Evolutionary conservation across 2,329 filamentous ascomycete genomes (phyloP).

Genomic region (Trichoderma citrinoviride): DNA sequence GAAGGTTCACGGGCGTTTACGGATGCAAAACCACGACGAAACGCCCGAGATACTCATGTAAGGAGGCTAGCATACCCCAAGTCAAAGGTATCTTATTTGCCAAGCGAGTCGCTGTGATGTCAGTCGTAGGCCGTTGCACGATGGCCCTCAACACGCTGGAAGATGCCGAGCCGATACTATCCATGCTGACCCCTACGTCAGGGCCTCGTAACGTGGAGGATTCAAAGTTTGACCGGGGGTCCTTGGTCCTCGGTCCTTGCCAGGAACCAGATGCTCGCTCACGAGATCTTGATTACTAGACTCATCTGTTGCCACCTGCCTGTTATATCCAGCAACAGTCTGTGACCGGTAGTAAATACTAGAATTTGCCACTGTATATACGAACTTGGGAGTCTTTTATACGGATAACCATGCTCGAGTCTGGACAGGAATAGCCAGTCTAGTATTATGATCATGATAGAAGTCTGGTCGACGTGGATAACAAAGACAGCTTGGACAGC

Average conservation of each 20-base stretch:
- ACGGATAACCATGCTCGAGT: too few species aligned
- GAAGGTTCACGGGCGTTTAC: too few species aligned
- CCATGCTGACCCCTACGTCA: neutral
- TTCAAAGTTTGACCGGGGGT: slow-evolving; percentile 11
- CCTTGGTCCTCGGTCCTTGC: neutral
- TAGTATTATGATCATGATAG: neutral
- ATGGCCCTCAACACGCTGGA: neutral
- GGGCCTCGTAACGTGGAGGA: neutral
- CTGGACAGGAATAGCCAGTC: too few species aligned
- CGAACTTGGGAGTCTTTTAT: neutral
- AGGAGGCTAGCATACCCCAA: too few species aligned
- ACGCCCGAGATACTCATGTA: too few species aligned
- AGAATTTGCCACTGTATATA: neutral
- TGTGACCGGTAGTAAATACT: too few species aligned
- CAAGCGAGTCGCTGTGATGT: neutral
- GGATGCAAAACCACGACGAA: too few species aligned
- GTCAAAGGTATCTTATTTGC: too few species aligned
- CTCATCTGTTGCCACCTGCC: neutral
- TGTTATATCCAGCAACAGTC: neutral
- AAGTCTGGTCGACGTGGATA: neutral
- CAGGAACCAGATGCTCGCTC: neutral
- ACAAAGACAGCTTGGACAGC: neutral
- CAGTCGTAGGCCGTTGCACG: neutral
- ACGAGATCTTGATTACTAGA: neutral
- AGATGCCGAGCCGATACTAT: neutral